Base-by-base conservation (phyloP, 2,329 filamentous ascomycete genomes). In the Bisporella sp. region DNA sequence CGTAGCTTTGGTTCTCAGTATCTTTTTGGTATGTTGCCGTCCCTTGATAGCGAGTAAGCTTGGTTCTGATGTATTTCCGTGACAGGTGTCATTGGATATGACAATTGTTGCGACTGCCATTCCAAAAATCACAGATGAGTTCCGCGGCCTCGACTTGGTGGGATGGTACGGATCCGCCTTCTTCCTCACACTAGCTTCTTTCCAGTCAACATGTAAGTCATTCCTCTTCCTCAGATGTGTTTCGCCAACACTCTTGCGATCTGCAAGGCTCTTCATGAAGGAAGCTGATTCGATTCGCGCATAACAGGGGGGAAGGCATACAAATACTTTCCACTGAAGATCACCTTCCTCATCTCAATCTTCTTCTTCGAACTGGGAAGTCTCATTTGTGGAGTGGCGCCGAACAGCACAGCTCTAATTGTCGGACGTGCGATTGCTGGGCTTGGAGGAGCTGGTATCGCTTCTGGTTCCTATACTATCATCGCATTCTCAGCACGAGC, bases 141-240 rank as follows among this genome's bases (percentile, higher is more conserved):
- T 79, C 74, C 60, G 77, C 70, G 31, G 71, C 71, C 55, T 71
- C 69, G 65, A 72, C 67, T 12, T 64, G 66, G 54, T 74, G 9
- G 73, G 75, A 28, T 84, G 80, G 80, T 83, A 83, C 56, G 78
- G 76, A 2, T 71, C 75, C 12, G 75, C 75, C 41, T 79, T 74
- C 57, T 76, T 78, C 62, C 67, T 77, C 57, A 74, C 73, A 1
- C 60, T 73, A 31, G 73, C 68, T 1, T 53, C 58, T 4, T 61
- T 62, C n/a, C 62, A 64, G 41, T 64, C 60, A 5, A 61, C 59
- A 5, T 65, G 21, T 21, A 21, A 21, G 21, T 21, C 21, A 21
- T 21, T 2, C 21, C 3, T 21, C 21, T 21, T 21, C 21, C 21
- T 21, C 21, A 21, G 21, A 21, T 21, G 21, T 21, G 21, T 21